Percentiles rank a stretch among this genome's conserved stretches.
These are phyloP conservation scores for Hibiscus mutabilis DNA, from an alignment of 345 rosid species.

Conservation along the genomic window DNA sequence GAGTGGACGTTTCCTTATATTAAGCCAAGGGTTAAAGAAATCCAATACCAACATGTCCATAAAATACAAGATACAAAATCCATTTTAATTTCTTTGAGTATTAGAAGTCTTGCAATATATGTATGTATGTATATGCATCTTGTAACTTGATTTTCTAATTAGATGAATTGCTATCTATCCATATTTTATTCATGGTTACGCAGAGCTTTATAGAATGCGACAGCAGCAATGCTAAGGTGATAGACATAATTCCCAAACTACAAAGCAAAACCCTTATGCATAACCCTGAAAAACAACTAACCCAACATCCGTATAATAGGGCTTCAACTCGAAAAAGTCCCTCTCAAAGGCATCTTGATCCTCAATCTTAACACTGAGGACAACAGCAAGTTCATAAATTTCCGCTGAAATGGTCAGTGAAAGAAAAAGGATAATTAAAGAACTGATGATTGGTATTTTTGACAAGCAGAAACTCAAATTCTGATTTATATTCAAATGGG, in stretches of 20 bases:
- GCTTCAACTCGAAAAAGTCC: conserved; percentile 92
- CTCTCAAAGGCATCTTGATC: conserved; percentile 98
- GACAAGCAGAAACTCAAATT: background rate
- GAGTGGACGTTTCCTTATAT: background rate
- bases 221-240: background rate
- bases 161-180: background rate
- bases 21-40: background rate
- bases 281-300: conserved; percentile 20
- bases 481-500: background rate
- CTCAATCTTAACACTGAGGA: conserved; percentile 77
- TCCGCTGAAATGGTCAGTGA: conserved; percentile 47
- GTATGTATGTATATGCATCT: background rate
- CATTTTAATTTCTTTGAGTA: background rate
- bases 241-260: background rate
- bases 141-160: background rate
- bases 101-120: too few species aligned
- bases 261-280: background rate
- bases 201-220: background rate
- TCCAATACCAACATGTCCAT: background rate
- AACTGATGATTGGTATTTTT: background rate
- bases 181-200: background rate
- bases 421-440: background rate
- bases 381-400: conserved; percentile 85
- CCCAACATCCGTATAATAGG: conserved; percentile 90
- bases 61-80: background rate